Evolutionary conservation across 2,329 filamentous ascomycete species (phyloP).

Genomic region (Blastomyces parvus): DNA sequence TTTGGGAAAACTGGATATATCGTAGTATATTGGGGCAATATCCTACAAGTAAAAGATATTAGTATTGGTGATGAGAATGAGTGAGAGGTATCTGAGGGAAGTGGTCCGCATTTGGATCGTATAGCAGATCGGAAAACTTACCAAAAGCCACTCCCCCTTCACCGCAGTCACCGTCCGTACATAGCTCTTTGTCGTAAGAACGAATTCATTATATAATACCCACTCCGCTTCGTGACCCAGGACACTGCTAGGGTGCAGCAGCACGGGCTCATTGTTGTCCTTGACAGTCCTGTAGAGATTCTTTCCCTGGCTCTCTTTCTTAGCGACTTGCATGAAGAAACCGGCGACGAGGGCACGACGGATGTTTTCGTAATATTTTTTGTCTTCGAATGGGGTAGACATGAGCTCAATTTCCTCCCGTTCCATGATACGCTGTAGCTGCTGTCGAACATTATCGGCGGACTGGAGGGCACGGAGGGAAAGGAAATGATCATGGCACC

Average conservation of each 20-base stretch:
- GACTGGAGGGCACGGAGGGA: slow-evolving; percentile 80
- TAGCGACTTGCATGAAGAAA: slow-evolving; percentile 99
- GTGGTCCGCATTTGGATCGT: not conserved
- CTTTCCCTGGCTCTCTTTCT: slow-evolving; percentile 81
- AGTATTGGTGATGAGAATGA: not conserved
- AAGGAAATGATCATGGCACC: slow-evolving; percentile 96
- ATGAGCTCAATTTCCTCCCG: slow-evolving; percentile 75
- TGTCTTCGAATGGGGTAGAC: slow-evolving; percentile 84
- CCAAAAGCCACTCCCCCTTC: slow-evolving; percentile 86
- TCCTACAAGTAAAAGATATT: slow-evolving; percentile 47
- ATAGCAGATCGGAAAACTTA: slow-evolving; percentile 40
- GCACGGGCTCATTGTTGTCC: slow-evolving; percentile 76
- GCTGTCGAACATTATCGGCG: slow-evolving; percentile 84
- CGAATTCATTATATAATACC: slow-evolving; percentile 98
- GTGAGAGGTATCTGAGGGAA: not conserved
- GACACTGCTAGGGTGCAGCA: slow-evolving; percentile 89
- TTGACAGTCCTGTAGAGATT: slow-evolving; percentile 83
- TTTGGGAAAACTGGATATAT: slow-evolving; percentile 69
- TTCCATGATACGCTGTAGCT: slow-evolving; percentile 96
- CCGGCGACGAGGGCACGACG: slow-evolving; percentile 82
- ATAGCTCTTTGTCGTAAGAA: slow-evolving; percentile 96
- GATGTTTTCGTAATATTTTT: slow-evolving; percentile 98
- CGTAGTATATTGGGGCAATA: slow-evolving; percentile 88
- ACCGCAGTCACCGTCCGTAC: slow-evolving; percentile 88
- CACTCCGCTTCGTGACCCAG: slow-evolving; percentile 83